Percentiles rank a stretch among this genome's conserved stretches.
These are phyloP conservation scores for Cystobasidiaceae sp. DNA, from an alignment of 1,284 basidiomycete species.

Conservation along the genomic window DNA sequence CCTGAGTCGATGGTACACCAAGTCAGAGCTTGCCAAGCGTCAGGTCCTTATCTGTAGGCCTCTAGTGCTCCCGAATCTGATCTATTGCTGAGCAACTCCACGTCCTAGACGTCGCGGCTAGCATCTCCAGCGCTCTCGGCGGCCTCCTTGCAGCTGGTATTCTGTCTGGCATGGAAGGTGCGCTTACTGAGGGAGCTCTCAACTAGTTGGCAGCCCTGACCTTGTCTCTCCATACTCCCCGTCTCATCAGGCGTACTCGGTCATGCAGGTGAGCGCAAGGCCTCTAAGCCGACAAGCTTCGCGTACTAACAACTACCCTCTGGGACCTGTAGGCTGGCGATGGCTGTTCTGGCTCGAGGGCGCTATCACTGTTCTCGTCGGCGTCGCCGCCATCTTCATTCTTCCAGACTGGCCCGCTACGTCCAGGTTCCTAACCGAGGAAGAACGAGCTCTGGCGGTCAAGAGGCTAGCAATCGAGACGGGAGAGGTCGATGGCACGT, in stretches of 20 bases:
- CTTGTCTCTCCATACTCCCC: background rate
- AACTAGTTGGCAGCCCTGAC: background rate
- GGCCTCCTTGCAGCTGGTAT: constrained; percentile 7
- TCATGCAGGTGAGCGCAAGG: background rate
- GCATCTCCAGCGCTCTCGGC: background rate
- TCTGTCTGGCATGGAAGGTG: constrained; percentile 12
- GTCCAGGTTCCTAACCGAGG: constrained; percentile 31
- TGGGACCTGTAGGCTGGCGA: constrained; percentile 14
- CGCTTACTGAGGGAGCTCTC: background rate
- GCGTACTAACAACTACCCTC: background rate
- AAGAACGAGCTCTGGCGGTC: constrained; percentile 30
- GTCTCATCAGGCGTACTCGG: background rate
- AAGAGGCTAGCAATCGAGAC: constrained; percentile 31
- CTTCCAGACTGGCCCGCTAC: constrained; percentile 26
- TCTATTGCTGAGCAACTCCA: background rate
- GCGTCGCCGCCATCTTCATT: constrained; percentile 20
- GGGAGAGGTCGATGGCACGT: constrained; percentile 17
- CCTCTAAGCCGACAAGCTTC: background rate
- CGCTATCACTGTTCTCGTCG: constrained; percentile 29
- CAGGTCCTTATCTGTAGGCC: constrained; percentile 3
- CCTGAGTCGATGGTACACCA: constrained; percentile 8
- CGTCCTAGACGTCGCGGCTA: background rate
- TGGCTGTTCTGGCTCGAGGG: constrained; percentile 36
- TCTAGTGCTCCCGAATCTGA: background rate
- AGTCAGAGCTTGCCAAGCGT: constrained; percentile 2